Conservation (phyloP, 176 grass and related monocot genomes). For the Oryza longistaminata region DNA sequence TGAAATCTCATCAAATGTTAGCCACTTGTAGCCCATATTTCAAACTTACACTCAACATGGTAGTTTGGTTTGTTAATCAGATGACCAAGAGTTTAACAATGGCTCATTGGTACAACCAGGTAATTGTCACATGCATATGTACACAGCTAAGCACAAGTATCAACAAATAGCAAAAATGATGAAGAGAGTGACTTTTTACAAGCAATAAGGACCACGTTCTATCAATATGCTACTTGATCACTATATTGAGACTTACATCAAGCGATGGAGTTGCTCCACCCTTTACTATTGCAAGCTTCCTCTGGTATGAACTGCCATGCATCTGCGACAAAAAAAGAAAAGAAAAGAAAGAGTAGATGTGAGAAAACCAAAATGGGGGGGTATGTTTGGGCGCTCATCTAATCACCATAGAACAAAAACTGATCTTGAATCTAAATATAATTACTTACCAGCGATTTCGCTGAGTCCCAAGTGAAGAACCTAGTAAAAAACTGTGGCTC, state of each 20-base stretch:
- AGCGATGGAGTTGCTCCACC: conserved; percentile 52
- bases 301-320: conserved; percentile 98
- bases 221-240: neutral
- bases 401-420: conserved; percentile 4
- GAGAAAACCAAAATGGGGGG: neutral
- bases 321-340: conserved; percentile 64
- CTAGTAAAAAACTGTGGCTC: conserved; percentile 89
- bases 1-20: neutral
- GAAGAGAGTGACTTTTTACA: neutral
- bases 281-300: conserved; percentile 79
- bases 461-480: conserved; percentile 88
- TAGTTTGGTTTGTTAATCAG: neutral
- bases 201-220: neutral
- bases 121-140: neutral
- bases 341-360: neutral
- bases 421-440: conserved; percentile 6
- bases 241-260: conserved; percentile 56
- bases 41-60: neutral
- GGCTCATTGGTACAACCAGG: neutral
- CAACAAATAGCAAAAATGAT: neutral
- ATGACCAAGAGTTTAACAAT: conserved; percentile 9
- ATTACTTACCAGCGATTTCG: conserved; percentile 76
- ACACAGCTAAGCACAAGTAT: neutral
- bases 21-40: neutral
- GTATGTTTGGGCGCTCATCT: neutral